phyloP scores from a whole-genome alignment of 164 flowering plant species.

The Umbilicus rupestris region DNA sequence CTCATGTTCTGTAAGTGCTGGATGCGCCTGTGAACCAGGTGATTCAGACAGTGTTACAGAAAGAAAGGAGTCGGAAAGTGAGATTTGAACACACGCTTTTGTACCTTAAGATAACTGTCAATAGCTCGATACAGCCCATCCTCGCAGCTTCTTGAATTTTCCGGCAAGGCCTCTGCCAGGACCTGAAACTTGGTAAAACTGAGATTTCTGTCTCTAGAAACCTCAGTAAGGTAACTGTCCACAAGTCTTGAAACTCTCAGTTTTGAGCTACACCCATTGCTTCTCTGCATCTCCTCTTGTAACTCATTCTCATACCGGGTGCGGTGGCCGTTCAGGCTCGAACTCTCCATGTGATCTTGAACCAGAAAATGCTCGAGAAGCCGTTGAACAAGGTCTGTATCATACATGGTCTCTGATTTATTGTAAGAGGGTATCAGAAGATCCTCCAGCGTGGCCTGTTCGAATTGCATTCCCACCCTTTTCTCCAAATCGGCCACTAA shows the following conservation, averaged over 20 bases:
- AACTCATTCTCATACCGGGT: neutral
- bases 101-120: slow-evolving; percentile 10
- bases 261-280: neutral
- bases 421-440: slow-evolving; percentile 9
- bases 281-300: neutral
- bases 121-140: slow-evolving; percentile 12
- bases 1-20: slow-evolving; percentile 84
- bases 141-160: neutral
- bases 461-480: slow-evolving; percentile 6
- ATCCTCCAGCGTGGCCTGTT: slow-evolving; percentile 10
- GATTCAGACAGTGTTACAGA: neutral
- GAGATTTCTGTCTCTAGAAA: neutral
- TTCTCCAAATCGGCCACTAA: slow-evolving; percentile 11
- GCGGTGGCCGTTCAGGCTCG: neutral
- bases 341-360: neutral
- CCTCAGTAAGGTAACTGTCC: slow-evolving; percentile 6
- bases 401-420: slow-evolving; percentile 4
- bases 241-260: slow-evolving; percentile 6
- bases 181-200: slow-evolving; percentile 5
- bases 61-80: neutral
- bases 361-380: slow-evolving; percentile 10
- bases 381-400: slow-evolving; percentile 9
- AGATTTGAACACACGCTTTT: neutral
- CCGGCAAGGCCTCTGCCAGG: slow-evolving; percentile 5
- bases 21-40: slow-evolving; percentile 74